phyloP scores from a whole-genome alignment of 2,329 filamentous ascomycete species.

The Arthrobotrys sinensis region DNA sequence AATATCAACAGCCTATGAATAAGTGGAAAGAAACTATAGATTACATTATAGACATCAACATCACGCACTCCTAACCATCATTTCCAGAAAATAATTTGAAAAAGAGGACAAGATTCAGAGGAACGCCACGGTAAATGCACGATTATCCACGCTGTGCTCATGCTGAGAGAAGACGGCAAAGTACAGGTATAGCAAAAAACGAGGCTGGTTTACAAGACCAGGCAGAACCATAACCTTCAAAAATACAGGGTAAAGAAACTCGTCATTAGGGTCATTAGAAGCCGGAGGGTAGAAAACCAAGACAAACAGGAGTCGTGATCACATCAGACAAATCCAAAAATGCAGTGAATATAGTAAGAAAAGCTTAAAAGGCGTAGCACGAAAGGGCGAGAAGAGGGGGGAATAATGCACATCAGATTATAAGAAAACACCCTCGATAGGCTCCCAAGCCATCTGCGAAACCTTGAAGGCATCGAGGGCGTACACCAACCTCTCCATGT shows the following conservation, averaged over 20 bases:
- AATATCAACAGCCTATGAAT: neutral
- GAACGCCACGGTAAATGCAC: conserved; percentile 57
- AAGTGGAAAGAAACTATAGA: conserved; percentile 9
- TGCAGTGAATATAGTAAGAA: conserved; percentile 17
- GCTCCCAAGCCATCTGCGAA: conserved; percentile 54
- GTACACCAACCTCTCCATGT: conserved; percentile 55
- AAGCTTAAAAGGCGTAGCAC: neutral
- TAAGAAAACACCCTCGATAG: conserved; percentile 58
- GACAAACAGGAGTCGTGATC: conserved; percentile 36
- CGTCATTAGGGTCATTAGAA: conserved; percentile 32
- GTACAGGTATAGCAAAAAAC: conserved; percentile 36
- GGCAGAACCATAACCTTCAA: conserved; percentile 9
- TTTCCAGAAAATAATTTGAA: conserved; percentile 24
- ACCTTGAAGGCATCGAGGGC: conserved; percentile 55
- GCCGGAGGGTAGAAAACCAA: neutral
- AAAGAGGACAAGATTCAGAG: conserved; percentile 28
- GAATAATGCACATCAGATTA: conserved; percentile 24
- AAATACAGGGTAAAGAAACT: conserved; percentile 12
- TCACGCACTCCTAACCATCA: conserved; percentile 15
- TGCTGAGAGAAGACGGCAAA: conserved; percentile 33
- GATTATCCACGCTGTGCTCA: conserved; percentile 56
- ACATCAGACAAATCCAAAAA: conserved; percentile 35
- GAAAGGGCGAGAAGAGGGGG: conserved; percentile 9
- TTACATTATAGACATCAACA: conserved; percentile 15
- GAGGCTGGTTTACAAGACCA: conserved; percentile 14